Base-by-base conservation (phyloP, 2,329 filamentous ascomycete genomes). In the Xylaria sp. region DNA sequence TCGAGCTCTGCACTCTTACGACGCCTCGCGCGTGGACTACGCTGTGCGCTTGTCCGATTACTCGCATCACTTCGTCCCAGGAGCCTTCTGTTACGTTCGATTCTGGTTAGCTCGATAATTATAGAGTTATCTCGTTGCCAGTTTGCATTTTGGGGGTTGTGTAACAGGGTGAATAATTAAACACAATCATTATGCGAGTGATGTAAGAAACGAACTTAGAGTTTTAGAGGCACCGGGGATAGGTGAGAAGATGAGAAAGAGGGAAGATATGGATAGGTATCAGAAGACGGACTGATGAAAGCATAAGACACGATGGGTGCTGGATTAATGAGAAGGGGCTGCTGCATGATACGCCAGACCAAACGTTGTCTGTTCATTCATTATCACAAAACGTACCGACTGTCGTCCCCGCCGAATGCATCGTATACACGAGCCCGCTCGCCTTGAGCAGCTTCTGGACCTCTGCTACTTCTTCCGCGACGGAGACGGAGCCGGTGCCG, bases 331-430 rank as follows among this genome's bases (percentile, higher is more conserved):
- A 25, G 23, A 25, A 25, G 23, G 23, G 23, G 23, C 23, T 25
- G 23, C 3, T 25, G 23, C 23, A 25, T 25, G 23, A 25, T 25
- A 25, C 23, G 23, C 23, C 23, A 25, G 23, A 25, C 23, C 23
- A 25, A 25, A 25, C 23, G 23, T 25, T 25, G 23, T 25, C 23
- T 25, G 23, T 25, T 25, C 23, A 3, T 25, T 25, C 23, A 25
- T 25, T 25, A 25, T 25, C 23, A 25, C 23, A 25, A 23, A 4
- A 84, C 90, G 67, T 84, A 96, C 94, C 94, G 65, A 98, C 88
- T 0, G 95, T 98, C 0, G 95, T 98, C 13, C 95, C 96, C 1
- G 94, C 94, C 31, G 93, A 94, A 82, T 98, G 95, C 93, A 98
- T 96, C 56, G 88, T 90, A 79, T 94, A 95, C 72, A 89, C 90